Conservation (phyloP, 371 early-diverging fungal genomes). For the Mortierella sp. region DNA sequence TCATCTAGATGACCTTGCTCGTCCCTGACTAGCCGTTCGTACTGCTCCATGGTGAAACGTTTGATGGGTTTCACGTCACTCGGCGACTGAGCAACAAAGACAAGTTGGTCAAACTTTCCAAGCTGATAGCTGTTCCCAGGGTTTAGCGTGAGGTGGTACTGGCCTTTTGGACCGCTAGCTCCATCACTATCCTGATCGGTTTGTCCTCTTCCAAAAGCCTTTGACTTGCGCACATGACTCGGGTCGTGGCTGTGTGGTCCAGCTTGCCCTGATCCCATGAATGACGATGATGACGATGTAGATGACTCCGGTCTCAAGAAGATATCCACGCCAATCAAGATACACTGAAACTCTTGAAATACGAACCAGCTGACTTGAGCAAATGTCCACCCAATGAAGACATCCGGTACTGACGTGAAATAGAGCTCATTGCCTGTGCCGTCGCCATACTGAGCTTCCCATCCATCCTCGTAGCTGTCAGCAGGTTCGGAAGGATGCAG, state of each 20-base stretch:
- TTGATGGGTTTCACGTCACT: constrained; percentile 61
- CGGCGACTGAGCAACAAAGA: constrained; percentile 74
- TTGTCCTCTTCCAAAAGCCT: background rate
- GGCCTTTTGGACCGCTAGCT: constrained; percentile 11
- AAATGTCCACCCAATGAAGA: constrained; percentile 70
- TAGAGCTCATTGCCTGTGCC: constrained; percentile 80
- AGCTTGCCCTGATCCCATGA: background rate
- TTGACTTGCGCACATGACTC: background rate
- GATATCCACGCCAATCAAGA: constrained; percentile 71
- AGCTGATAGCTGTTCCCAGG: constrained; percentile 72
- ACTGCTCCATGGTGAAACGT: constrained; percentile 29
- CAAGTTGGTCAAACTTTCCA: constrained; percentile 61
- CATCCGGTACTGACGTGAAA: constrained; percentile 58
- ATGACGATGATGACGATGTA: constrained; percentile 4
- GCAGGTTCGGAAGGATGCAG: constrained; percentile 69
- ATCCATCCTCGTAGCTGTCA: constrained; percentile 70
- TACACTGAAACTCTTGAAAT: constrained; percentile 77
- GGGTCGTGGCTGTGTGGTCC: constrained; percentile 21
- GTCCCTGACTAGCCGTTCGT: constrained; percentile 29
- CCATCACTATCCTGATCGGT: background rate
- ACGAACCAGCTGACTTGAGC: constrained; percentile 68
- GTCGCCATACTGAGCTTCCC: constrained; percentile 85
- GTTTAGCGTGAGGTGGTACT: constrained; percentile 67
- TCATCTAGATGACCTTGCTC: constrained; percentile 20
- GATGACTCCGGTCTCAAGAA: constrained; percentile 12